Evolutionary conservation across 768 basidiomycete species (phyloP).

Genomic region (Suillus lakei): DNA sequence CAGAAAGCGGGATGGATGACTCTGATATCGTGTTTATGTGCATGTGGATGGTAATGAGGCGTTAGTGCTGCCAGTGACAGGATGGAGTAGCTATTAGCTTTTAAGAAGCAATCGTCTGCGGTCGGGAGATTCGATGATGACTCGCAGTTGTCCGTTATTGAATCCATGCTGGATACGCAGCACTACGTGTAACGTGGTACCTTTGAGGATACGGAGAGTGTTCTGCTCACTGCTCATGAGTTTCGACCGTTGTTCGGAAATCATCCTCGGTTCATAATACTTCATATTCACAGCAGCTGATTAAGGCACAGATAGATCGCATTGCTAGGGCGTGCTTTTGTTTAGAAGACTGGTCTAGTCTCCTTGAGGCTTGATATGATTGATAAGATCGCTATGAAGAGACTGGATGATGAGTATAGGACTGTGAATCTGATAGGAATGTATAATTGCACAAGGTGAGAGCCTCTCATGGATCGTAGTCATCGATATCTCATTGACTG

Average conservation of each 20-base stretch:
- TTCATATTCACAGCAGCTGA: background rate
- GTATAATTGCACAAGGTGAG: too few relatives aligned
- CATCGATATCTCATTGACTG: background rate
- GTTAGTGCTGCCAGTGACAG: background rate
- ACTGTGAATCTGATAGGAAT: too few relatives aligned
- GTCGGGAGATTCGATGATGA: background rate
- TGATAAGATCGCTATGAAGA: background rate
- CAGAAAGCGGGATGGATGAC: background rate
- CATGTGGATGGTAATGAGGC: background rate
- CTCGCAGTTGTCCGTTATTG: background rate
- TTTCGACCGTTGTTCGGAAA: background rate
- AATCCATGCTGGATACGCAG: too few relatives aligned
- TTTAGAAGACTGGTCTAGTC: background rate
- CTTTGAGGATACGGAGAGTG: too few relatives aligned
- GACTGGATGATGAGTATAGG: background rate
- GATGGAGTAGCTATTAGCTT: background rate
- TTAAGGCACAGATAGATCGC: background rate
- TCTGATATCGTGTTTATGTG: background rate
- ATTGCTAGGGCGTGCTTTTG: background rate
- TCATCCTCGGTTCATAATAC: background rate
- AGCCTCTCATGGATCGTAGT: background rate
- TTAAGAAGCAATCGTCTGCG: background rate
- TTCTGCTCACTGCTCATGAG: background rate
- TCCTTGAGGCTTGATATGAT: background rate
- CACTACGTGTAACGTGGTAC: too few relatives aligned